Evolutionary conservation across 371 early-diverging fungal species (phyloP), one percentile per base, ranked within the genome.

Genomic region (Dichotomocladium elegans): DNA sequence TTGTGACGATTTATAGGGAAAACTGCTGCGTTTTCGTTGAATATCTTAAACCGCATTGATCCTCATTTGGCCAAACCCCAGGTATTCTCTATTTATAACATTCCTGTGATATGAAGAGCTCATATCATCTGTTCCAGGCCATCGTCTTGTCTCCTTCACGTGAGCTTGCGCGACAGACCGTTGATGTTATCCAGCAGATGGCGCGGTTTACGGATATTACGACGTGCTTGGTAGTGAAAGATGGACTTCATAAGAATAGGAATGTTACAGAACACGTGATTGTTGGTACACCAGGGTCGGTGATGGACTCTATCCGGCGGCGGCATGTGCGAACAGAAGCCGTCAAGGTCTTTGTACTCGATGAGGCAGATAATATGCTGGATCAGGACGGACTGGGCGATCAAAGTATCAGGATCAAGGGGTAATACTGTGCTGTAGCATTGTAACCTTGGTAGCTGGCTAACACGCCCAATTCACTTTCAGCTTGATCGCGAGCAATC

Each of bases 241-340:
- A 91, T 52, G 68, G 63, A 7, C 41, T 66, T 25, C 58, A 61
- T 22, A 63, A 66, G 53, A 76, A 81, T 24, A 74, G 79, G 28
- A 74, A 57, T 33, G 67, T 94, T 33, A 74, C 64, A 27, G 86
- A 86, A 0, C 95, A 98, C 5, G 77, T 99, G 21, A 74, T 97
- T 40, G 83, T 99, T 31, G 99, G 99, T n/a, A 96, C 98, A 0
- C 99, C 99, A 3, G 99, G 99, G n/a, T 94, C 96, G 0, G 83
- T 99, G 0, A 61, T 73, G 15, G 90, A 90, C 28, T 55, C 90
- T 43, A 80, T 91, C 27, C 77, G 81, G 50, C 73, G 81, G 25
- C 61, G 86, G 14, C 67, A 71, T 6, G 64, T 95, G 37, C 71
- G 85, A 28, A 61, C 77, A 2, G 65, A 58, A 8, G 40, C 72